These are phyloP conservation scores for Fusarium papillatum DNA, from an alignment of 2,329 filamentous ascomycete species.

Conservation along the genomic window DNA sequence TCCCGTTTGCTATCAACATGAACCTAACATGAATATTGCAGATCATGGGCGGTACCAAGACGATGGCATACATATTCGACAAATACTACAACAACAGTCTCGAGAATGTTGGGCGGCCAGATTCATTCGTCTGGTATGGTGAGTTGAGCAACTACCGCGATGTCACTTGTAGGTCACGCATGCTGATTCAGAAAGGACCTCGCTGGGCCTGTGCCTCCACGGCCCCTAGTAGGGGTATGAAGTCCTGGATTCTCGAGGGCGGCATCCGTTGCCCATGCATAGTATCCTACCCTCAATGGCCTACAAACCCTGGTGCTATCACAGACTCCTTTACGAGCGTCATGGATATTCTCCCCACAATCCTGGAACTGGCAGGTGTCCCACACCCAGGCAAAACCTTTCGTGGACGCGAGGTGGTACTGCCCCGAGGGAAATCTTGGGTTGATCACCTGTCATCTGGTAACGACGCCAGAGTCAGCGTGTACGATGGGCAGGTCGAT, in stretches of 20 bases:
- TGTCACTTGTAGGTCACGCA: not conserved
- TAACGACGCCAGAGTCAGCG: conserved; percentile 49
- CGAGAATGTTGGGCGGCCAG: not conserved
- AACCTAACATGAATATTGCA: not conserved
- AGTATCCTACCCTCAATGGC: conserved; percentile 46
- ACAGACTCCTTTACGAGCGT: conserved; percentile 50
- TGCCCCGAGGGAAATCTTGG: conserved; percentile 57
- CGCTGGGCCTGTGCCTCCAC: conserved; percentile 58
- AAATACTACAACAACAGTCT: not conserved
- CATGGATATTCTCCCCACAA: conserved; percentile 62
- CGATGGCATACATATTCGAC: not conserved
- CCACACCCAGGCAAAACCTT: conserved; percentile 51
- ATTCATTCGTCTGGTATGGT: not conserved
- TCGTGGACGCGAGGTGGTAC: conserved; percentile 60
- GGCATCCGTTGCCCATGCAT: conserved; percentile 17
- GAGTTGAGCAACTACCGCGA: not conserved
- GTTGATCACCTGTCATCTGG: not conserved
- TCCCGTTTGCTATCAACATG: not conserved
- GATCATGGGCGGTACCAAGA: not conserved
- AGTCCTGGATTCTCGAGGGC: conserved; percentile 19
- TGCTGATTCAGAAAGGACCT: not conserved
- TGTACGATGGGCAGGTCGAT: conserved; percentile 60
- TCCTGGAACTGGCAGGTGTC: conserved; percentile 59
- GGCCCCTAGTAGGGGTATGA: conserved; percentile 61
- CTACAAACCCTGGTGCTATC: conserved; percentile 48